These are phyloP conservation scores for Fusarium robinianum DNA, from an alignment of 2,329 filamentous ascomycete species.

Conservation along the genomic window DNA sequence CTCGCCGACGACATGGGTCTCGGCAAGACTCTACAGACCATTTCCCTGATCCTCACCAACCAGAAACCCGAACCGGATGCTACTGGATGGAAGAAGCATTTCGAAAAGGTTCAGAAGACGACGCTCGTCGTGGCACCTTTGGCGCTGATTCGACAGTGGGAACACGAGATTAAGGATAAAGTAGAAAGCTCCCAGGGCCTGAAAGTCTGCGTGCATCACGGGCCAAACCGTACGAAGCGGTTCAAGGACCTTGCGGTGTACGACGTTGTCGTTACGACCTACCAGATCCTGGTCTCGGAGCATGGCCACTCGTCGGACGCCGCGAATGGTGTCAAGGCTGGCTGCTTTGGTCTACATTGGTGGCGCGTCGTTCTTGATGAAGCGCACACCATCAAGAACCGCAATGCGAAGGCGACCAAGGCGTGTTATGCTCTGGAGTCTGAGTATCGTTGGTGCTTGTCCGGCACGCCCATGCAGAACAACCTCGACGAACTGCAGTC, in stretches of 20 bases:
- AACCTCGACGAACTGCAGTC: slow-evolving; percentile 96
- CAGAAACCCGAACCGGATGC: slow-evolving; percentile 65
- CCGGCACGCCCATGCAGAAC: slow-evolving; percentile 97
- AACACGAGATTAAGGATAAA: slow-evolving; percentile 86
- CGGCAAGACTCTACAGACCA: slow-evolving; percentile 93
- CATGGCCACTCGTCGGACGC: slow-evolving; percentile 70
- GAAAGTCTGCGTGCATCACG: slow-evolving; percentile 88
- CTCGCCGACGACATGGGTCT: slow-evolving; percentile 97
- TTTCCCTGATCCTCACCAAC: slow-evolving; percentile 85
- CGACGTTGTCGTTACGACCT: slow-evolving; percentile 96
- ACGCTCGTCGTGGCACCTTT: slow-evolving; percentile 93
- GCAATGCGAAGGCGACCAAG: slow-evolving; percentile 92
- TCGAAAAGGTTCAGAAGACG: slow-evolving; percentile 70
- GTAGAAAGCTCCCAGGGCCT: slow-evolving; percentile 71
- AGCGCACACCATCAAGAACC: slow-evolving; percentile 98
- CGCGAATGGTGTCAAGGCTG: slow-evolving; percentile 67
- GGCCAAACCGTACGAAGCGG: slow-evolving; percentile 79
- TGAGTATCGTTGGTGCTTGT: slow-evolving; percentile 94
- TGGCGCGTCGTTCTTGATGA: slow-evolving; percentile 95
- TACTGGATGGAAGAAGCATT: slow-evolving; percentile 69
- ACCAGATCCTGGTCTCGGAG: slow-evolving; percentile 92
- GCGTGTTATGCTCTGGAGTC: slow-evolving; percentile 84
- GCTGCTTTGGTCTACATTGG: slow-evolving; percentile 92
- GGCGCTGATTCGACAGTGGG: slow-evolving; percentile 96
- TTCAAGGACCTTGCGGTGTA: slow-evolving; percentile 78